Conservation (phyloP, 306 rosid species). For the Astragalus membranaceus region DNA sequence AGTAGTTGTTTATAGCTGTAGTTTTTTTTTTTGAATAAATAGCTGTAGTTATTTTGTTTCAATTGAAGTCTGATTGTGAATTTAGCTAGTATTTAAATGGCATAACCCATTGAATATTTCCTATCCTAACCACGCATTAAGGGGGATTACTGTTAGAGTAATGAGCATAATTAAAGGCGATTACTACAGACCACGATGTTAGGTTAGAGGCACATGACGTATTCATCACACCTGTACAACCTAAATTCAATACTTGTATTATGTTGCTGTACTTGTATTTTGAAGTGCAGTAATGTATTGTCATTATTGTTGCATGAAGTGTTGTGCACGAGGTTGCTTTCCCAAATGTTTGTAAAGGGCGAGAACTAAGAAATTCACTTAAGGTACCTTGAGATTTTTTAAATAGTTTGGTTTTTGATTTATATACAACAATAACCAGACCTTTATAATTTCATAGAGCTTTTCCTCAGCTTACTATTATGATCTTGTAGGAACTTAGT, state of each 20-base stretch:
- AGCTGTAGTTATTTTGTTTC: background rate
- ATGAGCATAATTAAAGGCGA: background rate
- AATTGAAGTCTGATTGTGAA: background rate
- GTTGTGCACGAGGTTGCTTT: background rate
- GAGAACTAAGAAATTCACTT: too few relatives aligned
- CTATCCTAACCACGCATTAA: background rate
- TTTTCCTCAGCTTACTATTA: too few relatives aligned
- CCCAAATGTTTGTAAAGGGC: background rate
- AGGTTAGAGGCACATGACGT: too few relatives aligned
- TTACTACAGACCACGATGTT: background rate
- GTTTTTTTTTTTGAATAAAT: background rate
- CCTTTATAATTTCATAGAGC: too few relatives aligned
- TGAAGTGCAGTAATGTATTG: background rate
- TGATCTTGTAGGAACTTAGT: too few relatives aligned
- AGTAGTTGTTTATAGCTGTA: slow-evolving; percentile 7
- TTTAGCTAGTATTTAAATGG: background rate
- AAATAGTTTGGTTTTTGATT: too few relatives aligned
- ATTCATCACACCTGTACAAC: background rate
- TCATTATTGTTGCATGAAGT: background rate
- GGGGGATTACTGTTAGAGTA: background rate
- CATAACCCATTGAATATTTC: background rate
- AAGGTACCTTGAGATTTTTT: too few relatives aligned
- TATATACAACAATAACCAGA: too few relatives aligned
- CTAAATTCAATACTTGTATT: background rate
- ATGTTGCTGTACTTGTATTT: background rate